Evolutionary conservation across 1,284 basidiomycete species (phyloP).

Genomic region (Blastosporella zonata): DNA sequence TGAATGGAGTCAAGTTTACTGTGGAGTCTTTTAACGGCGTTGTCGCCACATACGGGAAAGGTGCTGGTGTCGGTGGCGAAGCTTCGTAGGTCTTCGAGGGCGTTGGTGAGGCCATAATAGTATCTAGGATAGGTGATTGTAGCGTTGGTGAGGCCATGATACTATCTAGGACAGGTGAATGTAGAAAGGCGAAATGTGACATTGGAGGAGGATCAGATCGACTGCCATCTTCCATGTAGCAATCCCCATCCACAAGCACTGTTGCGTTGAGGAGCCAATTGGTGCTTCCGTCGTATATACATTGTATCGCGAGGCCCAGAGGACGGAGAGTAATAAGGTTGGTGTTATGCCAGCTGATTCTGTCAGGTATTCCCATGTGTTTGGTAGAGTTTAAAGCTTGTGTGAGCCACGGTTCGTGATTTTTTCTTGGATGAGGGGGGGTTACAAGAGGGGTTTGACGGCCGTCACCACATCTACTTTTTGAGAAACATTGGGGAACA

Average conservation of each 20-base stretch:
- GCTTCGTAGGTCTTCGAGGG: no score
- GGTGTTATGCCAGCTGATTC: neutral
- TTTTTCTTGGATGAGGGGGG: neutral
- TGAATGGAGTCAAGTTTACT: no score
- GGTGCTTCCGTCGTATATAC: constrained; percentile 6
- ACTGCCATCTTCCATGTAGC: neutral
- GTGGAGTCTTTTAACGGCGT: no score
- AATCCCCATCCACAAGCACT: neutral
- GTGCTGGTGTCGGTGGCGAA: no score
- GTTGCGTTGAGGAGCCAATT: constrained; percentile 1
- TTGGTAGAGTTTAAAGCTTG: neutral
- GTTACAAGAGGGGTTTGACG: neutral
- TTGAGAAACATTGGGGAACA: neutral
- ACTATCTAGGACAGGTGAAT: no score
- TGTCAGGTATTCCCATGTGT: no score
- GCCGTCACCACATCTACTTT: neutral
- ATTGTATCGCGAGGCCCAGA: neutral
- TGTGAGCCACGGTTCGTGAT: neutral
- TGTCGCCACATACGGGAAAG: no score
- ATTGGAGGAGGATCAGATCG: neutral
- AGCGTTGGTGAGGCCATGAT: no score
- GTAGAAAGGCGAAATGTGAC: no score
- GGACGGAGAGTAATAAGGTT: constrained; percentile 2
- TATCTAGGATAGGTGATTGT: no score
- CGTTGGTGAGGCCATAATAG: no score